Evolutionary conservation across 495 filamentous ascomycete genomes (phyloP), one percentile per base, ranked within the genome.

Genomic region (Aspergillus heteromorphus): DNA sequence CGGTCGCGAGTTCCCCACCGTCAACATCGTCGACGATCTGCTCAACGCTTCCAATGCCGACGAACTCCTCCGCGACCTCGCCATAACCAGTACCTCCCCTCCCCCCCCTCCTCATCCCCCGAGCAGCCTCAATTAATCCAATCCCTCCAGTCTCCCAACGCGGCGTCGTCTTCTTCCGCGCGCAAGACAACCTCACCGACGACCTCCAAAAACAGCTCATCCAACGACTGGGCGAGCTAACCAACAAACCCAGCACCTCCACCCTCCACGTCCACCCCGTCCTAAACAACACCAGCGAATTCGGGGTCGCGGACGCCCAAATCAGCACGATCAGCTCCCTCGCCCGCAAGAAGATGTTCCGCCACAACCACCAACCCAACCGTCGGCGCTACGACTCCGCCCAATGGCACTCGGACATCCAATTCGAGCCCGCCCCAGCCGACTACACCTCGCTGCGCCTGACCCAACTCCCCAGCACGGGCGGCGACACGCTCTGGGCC

Each of bases 401-500:
- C 16, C 53, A 57, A 6, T 84, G 83, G 80, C 84, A 87, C 66
- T 78, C 73, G 1, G 83, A 87, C 56, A 86, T 84, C 50, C 73
- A 76, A 0, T 87, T 85, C 51, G 83, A 87, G 69, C 74, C 73
- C 3, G 69, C 75, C 6, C 81, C 82, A 0, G 76, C 79, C 8
- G 83, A 86, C 64, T 87, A 84, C 53, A 75, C 83, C 0, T 63
- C 74, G 7, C 66, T 86, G 19, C 65, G 76, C 0, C 58, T 89
- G 20, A 76, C 69, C 0, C 65, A 83, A 36, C 67, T 86, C 14
- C 85, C 87, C 10, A 72, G 73, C 55, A 84, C 82, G 0, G 86
- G 85, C 11, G 85, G 86, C 40, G 83, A 88, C 58, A 90, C 85
- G 0, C 78, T 92, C 18, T 89, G 84, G 85, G 87, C 85, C 9